Conservation (phyloP, 2,329 filamentous ascomycete genomes). For the Pezicula carpinea region DNA sequence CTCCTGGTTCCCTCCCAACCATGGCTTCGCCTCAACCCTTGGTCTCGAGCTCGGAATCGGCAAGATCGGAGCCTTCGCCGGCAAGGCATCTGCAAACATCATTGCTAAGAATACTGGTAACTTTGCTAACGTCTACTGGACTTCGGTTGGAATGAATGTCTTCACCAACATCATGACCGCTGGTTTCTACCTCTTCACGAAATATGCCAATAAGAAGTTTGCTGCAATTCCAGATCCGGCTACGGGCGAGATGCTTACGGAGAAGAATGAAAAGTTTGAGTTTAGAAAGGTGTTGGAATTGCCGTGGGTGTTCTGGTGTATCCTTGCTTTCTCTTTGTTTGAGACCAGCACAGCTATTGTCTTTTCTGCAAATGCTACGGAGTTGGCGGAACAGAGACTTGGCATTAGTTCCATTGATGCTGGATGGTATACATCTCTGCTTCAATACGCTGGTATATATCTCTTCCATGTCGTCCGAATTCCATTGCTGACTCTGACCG, state of each 20-base stretch:
- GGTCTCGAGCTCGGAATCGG: slow-evolving; percentile 56
- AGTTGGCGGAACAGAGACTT: slow-evolving; percentile 56
- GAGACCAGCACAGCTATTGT: slow-evolving; percentile 51
- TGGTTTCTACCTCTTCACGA: slow-evolving; percentile 51
- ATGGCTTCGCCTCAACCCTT: slow-evolving; percentile 57
- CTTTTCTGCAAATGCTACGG: slow-evolving; percentile 54
- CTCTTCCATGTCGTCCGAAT: neutral
- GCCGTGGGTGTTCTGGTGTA: slow-evolving; percentile 55
- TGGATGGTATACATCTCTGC: slow-evolving; percentile 55
- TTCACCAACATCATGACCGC: slow-evolving; percentile 54
- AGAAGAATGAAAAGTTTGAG: slow-evolving; percentile 55
- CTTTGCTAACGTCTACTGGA: slow-evolving; percentile 60
- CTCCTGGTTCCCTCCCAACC: slow-evolving; percentile 57
- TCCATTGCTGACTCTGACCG: neutral
- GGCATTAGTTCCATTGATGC: slow-evolving; percentile 48
- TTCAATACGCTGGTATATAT: slow-evolving; percentile 44
- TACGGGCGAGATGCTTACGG: slow-evolving; percentile 54
- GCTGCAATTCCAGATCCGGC: slow-evolving; percentile 45
- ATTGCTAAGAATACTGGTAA: slow-evolving; percentile 53
- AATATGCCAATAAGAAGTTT: slow-evolving; percentile 44
- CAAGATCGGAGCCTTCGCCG: slow-evolving; percentile 52
- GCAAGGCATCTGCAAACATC: slow-evolving; percentile 55
- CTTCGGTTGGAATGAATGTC: slow-evolving; percentile 57
- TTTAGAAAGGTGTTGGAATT: slow-evolving; percentile 49
- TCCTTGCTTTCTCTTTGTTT: slow-evolving; percentile 52